A percentile compares a stretch with the other conserved stretches of the same genome.
Evolutionary conservation across 2,329 filamentous ascomycete species (phyloP).

Genomic region (Fusarium sp.): DNA sequence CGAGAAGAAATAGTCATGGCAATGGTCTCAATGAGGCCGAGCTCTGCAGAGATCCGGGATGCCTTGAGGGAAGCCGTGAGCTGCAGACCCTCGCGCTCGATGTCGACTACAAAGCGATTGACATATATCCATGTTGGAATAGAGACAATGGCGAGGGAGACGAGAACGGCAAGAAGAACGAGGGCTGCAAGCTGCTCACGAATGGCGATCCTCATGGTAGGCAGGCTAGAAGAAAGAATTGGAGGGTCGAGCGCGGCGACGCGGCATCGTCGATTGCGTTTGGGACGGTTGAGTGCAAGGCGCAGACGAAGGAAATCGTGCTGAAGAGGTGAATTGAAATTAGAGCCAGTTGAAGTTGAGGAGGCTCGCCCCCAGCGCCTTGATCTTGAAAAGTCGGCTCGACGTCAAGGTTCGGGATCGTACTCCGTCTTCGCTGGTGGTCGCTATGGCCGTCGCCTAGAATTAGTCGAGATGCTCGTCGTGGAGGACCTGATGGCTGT

Average conservation of each 20-base stretch:
- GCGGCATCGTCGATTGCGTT: conserved; percentile 41
- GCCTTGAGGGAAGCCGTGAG: conserved; percentile 89
- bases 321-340: neutral
- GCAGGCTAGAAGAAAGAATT: conserved; percentile 37
- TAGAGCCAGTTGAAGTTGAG: neutral
- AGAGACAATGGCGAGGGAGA: conserved; percentile 79
- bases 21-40: conserved; percentile 80
- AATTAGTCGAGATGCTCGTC: conserved; percentile 8
- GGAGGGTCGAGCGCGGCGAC: conserved; percentile 33
- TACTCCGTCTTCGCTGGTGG: neutral
- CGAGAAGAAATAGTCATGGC: conserved; percentile 76
- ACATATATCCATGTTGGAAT: conserved; percentile 76
- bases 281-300: conserved; percentile 7
- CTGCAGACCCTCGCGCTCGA: conserved; percentile 70
- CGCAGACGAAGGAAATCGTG: conserved; percentile 12
- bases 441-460: conserved; percentile 11
- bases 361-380: conserved; percentile 1
- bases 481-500: conserved; percentile 26
- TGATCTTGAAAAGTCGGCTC: conserved; percentile 2
- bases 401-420: neutral
- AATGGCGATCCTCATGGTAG: conserved; percentile 82
- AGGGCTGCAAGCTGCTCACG: conserved; percentile 85
- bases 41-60: conserved; percentile 79
- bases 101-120: conserved; percentile 61
- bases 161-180: conserved; percentile 77